These are phyloP conservation scores for Aspergillus aculeatus DNA, from an alignment of 2,329 filamentous ascomycete genomes.

Conservation along the genomic window DNA sequence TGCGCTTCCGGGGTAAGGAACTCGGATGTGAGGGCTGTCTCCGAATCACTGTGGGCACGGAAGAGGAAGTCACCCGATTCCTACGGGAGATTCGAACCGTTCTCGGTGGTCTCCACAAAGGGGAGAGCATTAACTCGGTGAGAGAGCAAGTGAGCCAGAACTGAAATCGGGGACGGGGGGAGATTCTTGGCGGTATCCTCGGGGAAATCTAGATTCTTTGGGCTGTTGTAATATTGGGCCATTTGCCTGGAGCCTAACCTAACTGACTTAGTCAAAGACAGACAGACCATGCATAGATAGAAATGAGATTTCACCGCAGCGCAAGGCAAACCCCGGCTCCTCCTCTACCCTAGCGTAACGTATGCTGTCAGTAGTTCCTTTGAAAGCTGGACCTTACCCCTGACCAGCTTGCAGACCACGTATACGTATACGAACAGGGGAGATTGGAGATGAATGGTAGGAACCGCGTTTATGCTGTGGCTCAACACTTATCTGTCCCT, in stretches of 20 bases:
- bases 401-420: neutral
- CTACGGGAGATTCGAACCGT: constrained; percentile 63
- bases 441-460: neutral
- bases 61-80: constrained; percentile 78
- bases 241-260: neutral
- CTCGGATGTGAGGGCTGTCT: constrained; percentile 84
- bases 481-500: neutral
- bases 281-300: neutral
- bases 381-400: neutral
- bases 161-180: neutral
- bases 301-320: neutral
- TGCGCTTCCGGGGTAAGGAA: constrained; percentile 91
- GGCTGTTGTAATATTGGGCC: neutral
- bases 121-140: constrained; percentile 30
- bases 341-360: neutral
- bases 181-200: neutral
- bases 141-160: neutral
- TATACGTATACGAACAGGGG: neutral
- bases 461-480: no score
- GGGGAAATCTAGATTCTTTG: neutral
- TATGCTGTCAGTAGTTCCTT: neutral
- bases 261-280: no score
- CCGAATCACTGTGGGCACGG: constrained; percentile 88
- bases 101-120: constrained; percentile 49
- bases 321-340: neutral